These are phyloP conservation scores for Coniochaeta sp. DNA, from an alignment of 2,329 filamentous ascomycete species.

Conservation along the genomic window DNA sequence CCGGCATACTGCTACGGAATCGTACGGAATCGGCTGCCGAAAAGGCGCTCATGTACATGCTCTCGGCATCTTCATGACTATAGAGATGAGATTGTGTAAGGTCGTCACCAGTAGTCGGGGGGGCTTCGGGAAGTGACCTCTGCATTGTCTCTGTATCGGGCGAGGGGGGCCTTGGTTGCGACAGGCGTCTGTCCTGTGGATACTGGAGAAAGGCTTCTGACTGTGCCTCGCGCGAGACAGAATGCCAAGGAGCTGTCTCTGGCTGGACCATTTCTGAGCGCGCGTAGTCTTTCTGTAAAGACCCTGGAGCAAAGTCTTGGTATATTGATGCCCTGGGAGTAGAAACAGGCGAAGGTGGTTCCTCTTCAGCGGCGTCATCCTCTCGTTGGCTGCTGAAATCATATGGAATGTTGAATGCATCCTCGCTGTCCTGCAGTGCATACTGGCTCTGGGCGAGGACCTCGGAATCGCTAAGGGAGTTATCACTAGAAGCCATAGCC, in stretches of 20 bases:
- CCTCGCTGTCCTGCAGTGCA: constrained; percentile 41
- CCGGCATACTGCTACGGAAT: constrained; percentile 35
- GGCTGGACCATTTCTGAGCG: constrained; percentile 22
- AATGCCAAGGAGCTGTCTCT: constrained; percentile 22
- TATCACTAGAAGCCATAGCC: constrained; percentile 11
- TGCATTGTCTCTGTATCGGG: neutral
- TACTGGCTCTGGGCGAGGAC: constrained; percentile 26
- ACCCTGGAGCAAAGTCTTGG: constrained; percentile 20
- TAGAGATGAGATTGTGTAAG: constrained; percentile 61
- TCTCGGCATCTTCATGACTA: constrained; percentile 73
- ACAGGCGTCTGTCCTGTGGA: neutral
- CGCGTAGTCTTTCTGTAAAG: constrained; percentile 8
- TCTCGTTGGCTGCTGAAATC: constrained; percentile 33
- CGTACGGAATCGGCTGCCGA: constrained; percentile 35
- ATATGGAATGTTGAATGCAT: constrained; percentile 49
- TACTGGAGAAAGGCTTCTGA: constrained; percentile 29
- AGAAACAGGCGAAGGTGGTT: constrained; percentile 25
- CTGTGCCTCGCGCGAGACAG: constrained; percentile 20
- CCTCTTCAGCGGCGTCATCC: constrained; percentile 21
- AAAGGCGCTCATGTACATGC: constrained; percentile 77
- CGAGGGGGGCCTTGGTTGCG: neutral
- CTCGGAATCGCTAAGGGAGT: constrained; percentile 23
- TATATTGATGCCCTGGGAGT: constrained; percentile 48
- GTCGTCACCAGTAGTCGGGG: constrained; percentile 30
- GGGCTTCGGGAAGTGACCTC: neutral